Conservation (phyloP, 1,284 basidiomycete genomes). For the Heliocybe sulcata region DNA sequence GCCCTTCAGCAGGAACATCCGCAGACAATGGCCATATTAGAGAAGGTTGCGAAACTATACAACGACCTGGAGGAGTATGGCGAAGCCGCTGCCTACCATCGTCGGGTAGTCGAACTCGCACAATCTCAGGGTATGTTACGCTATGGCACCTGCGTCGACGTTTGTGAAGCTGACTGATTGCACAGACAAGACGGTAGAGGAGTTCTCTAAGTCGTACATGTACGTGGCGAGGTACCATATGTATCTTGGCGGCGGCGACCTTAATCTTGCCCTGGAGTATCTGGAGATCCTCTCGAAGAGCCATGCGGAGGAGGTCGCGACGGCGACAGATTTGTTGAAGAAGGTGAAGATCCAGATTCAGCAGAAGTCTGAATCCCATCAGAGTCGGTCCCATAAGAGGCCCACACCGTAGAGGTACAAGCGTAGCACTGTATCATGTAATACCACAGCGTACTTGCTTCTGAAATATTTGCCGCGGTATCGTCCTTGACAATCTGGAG, state of each 20-base stretch:
- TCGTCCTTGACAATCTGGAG: no score
- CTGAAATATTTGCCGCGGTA: no score
- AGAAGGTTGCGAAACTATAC: slow-evolving; percentile 77
- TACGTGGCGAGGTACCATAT: slow-evolving; percentile 77
- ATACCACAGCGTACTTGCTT: no score
- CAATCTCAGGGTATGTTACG: slow-evolving; percentile 36
- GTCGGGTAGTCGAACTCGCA: slow-evolving; percentile 71
- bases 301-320: slow-evolving; percentile 67
- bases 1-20: slow-evolving; percentile 82
- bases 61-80: slow-evolving; percentile 55
- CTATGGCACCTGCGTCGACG: slow-evolving; percentile 4
- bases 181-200: slow-evolving; percentile 58
- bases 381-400: no score
- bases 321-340: slow-evolving; percentile 60
- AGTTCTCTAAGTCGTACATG: slow-evolving; percentile 75
- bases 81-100: slow-evolving; percentile 68
- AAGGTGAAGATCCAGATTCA: slow-evolving; percentile 33
- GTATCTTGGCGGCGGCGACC: slow-evolving; percentile 49
- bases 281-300: slow-evolving; percentile 67
- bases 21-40: slow-evolving; percentile 67
- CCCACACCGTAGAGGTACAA: no score
- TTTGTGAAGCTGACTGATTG: slow-evolving; percentile 5
- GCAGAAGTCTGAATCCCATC: neutral
- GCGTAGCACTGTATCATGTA: no score
- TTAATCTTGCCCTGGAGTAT: slow-evolving; percentile 56